A percentile compares a stretch with the other conserved stretches of the same genome.
Evolutionary conservation across 1,284 basidiomycete genomes (phyloP).

Genomic region (Cutaneotrichosporon arboriforme): DNA sequence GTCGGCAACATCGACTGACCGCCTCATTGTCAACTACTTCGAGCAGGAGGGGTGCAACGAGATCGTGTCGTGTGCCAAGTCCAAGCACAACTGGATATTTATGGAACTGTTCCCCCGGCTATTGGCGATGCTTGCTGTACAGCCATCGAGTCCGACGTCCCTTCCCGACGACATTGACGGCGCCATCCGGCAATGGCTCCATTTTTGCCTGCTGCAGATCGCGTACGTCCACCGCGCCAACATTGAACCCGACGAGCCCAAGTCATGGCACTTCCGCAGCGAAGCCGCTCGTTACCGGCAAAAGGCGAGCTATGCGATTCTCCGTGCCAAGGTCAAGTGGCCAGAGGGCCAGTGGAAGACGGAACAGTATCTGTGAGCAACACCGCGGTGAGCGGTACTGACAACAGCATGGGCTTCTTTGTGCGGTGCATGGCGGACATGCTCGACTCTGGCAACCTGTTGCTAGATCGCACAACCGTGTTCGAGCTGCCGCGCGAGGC

Average conservation of each 20-base stretch:
- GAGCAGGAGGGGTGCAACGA: conserved; percentile 20
- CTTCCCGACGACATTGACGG: conserved; percentile 3
- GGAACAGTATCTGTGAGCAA: conserved; percentile 19
- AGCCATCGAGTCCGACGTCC: background rate
- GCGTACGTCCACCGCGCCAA: conserved; percentile 21
- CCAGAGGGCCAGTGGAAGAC: conserved; percentile 16
- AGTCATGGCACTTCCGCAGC: conserved; percentile 7
- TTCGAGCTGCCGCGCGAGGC: conserved; percentile 9
- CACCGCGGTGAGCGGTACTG: background rate
- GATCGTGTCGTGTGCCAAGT: conserved; percentile 14
- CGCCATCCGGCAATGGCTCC: conserved; percentile 13
- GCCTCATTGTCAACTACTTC: conserved; percentile 18
- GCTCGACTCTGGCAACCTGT: conserved; percentile 11
- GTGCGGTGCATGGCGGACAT: conserved; percentile 24
- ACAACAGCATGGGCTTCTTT: conserved; percentile 18
- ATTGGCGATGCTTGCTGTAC: conserved; percentile 2
- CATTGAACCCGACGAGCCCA: conserved; percentile 12
- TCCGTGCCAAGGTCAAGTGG: conserved; percentile 15
- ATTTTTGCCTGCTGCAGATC: conserved; percentile 16
- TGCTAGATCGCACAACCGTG: conserved; percentile 11
- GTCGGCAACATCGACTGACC: conserved; percentile 3
- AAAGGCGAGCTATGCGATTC: conserved; percentile 15
- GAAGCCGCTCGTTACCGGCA: conserved; percentile 9
- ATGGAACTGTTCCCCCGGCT: conserved; percentile 20
- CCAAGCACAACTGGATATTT: conserved; percentile 24